Conservation (phyloP, 2,329 filamentous ascomycete species). For the Beauveria pseudobassiana region DNA sequence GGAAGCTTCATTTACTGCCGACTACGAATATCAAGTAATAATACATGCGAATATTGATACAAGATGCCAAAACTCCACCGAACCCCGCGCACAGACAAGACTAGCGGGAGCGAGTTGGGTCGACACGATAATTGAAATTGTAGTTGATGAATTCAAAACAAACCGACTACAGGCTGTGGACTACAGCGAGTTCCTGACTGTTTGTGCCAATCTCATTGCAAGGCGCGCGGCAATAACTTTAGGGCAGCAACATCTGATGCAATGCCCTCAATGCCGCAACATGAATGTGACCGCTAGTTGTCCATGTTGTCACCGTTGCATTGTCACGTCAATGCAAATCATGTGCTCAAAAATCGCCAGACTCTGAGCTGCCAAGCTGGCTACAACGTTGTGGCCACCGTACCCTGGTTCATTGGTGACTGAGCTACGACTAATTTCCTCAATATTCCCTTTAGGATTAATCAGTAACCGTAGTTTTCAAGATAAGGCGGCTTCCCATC, state of each 20-base stretch:
- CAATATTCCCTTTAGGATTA: not conserved
- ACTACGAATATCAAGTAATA: too few species aligned
- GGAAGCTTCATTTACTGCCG: not conserved
- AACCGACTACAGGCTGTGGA: too few species aligned
- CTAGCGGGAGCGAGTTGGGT: not conserved
- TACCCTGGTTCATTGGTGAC: conserved; percentile 7
- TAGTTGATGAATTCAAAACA: too few species aligned
- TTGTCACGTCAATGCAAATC: not conserved
- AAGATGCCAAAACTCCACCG: not conserved
- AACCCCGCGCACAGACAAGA: not conserved
- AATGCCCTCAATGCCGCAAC: not conserved
- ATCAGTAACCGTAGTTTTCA: too few species aligned
- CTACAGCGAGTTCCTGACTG: too few species aligned
- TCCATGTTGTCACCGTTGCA: not conserved
- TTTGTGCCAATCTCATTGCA: not conserved
- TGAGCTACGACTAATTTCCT: conserved; percentile 3
- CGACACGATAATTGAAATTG: too few species aligned
- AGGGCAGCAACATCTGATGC: not conserved
- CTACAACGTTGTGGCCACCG: not conserved
- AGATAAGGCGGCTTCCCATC: too few species aligned
- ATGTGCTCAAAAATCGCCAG: not conserved
- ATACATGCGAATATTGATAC: not conserved
- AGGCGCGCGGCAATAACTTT: not conserved
- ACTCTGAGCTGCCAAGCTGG: not conserved
- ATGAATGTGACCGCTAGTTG: not conserved